Conservation (phyloP, 495 filamentous ascomycete species). For the Clohesyomyces aquaticus region DNA sequence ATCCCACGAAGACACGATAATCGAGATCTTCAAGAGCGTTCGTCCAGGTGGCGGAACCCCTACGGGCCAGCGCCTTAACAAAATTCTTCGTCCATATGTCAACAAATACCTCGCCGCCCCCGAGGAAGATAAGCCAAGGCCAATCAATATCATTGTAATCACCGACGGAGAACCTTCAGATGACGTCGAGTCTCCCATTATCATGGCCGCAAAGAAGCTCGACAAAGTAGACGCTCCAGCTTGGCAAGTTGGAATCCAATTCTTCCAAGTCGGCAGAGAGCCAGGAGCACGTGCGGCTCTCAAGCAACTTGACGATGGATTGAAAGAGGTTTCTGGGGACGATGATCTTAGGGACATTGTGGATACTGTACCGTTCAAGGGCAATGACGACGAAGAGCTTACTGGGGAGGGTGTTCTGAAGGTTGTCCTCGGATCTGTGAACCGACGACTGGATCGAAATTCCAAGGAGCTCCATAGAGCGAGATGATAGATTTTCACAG, state of each 20-base stretch:
- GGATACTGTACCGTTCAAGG: constrained; percentile 81
- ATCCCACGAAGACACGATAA: constrained; percentile 55
- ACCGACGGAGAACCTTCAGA: constrained; percentile 89
- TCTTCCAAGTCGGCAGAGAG: constrained; percentile 92
- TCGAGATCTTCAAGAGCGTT: constrained; percentile 68
- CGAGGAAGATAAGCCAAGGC: constrained; percentile 61
- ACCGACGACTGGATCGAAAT: constrained; percentile 31
- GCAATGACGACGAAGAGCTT: constrained; percentile 50
- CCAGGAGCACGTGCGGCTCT: constrained; percentile 64
- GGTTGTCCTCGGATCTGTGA: constrained; percentile 50
- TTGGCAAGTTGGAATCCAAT: constrained; percentile 92
- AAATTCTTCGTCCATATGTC: constrained; percentile 77
- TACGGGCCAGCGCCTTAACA: constrained; percentile 71
- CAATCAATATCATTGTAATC: constrained; percentile 90
- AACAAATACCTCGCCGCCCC: constrained; percentile 47
- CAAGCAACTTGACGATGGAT: constrained; percentile 75
- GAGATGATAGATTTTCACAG: neutral
- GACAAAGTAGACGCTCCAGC: constrained; percentile 73
- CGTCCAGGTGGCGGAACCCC: constrained; percentile 70
- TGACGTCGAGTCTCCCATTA: constrained; percentile 74
- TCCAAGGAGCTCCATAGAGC: constrained; percentile 34
- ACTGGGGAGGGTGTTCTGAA: constrained; percentile 79
- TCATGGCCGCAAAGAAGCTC: constrained; percentile 67
- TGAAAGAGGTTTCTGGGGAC: constrained; percentile 56
- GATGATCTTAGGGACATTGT: constrained; percentile 82